A percentile compares a stretch with the other conserved stretches of the same genome.
phyloP scores from a whole-genome alignment of 169 alveolate genomes.

The Plasmodium vivax region DNA sequence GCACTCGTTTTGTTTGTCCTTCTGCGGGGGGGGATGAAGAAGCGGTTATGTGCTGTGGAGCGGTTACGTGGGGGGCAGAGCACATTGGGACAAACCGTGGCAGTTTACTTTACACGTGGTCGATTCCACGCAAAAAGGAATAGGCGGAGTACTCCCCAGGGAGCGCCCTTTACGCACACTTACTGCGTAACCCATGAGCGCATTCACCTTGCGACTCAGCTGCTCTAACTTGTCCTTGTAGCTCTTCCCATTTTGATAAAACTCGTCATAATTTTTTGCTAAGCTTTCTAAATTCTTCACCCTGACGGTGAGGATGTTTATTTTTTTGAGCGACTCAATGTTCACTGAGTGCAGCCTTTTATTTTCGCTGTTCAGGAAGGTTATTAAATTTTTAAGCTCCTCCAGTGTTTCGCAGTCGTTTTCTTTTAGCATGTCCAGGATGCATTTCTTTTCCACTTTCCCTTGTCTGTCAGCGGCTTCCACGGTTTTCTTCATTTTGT shows the following conservation, averaged over 20 bases:
- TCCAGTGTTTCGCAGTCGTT: conserved; percentile 64
- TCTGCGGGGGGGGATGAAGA: neutral
- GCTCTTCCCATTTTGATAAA: neutral
- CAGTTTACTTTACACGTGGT: neutral
- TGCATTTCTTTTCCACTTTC: conserved; percentile 23
- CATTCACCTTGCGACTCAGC: neutral
- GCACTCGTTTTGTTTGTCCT: conserved; percentile 60
- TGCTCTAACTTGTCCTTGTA: conserved; percentile 18
- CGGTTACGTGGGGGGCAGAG: neutral
- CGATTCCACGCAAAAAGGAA: neutral
- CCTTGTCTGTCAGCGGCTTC: neutral
- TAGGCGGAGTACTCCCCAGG: neutral
- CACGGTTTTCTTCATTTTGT: neutral
- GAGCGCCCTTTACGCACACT: neutral
- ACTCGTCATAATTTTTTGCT: conserved; percentile 36
- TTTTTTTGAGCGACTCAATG: conserved; percentile 36
- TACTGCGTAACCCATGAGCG: conserved; percentile 40
- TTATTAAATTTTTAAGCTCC: conserved; percentile 49
- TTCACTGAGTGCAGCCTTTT: conserved; percentile 59
- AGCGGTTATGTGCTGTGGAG: neutral
- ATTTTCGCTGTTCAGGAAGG: conserved; percentile 42
- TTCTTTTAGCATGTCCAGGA: conserved; percentile 48
- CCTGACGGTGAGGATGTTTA: conserved; percentile 46
- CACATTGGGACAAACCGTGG: neutral
- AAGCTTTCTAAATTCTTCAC: conserved; percentile 29